phyloP scores from a whole-genome alignment of 1,284 basidiomycete genomes.

The Ustilago vetiveriae region DNA sequence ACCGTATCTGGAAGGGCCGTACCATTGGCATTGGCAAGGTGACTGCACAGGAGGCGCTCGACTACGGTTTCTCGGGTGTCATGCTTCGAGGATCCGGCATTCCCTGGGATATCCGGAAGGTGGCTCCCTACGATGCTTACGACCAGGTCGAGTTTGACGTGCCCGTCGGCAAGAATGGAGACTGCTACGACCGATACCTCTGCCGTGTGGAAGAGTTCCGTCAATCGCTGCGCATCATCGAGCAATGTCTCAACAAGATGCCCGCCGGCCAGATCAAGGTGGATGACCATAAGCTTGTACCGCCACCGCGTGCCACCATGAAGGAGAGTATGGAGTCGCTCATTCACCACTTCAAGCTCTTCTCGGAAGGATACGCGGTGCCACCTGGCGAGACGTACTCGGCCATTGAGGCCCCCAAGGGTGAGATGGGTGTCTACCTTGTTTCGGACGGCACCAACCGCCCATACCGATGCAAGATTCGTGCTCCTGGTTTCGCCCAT shows the following conservation, averaged over 20 bases:
- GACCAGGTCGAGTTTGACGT: constrained; percentile 98
- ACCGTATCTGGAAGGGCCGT: constrained; percentile 96
- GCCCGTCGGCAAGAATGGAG: constrained; percentile 93
- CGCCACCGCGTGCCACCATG: constrained; percentile 97
- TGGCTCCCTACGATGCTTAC: constrained; percentile 94
- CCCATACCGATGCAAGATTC: constrained; percentile 66
- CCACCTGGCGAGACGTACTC: constrained; percentile 96
- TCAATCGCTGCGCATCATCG: constrained; percentile 89
- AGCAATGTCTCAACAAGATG: constrained; percentile 91
- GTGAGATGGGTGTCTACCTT: constrained; percentile 79
- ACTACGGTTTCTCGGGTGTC: constrained; percentile 94
- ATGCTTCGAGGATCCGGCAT: constrained; percentile 95
- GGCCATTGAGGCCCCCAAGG: constrained; percentile 98
- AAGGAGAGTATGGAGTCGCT: constrained; percentile 97
- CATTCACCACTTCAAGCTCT: constrained; percentile 97
- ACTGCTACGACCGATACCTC: constrained; percentile 93
- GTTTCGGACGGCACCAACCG: constrained; percentile 66
- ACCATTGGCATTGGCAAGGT: constrained; percentile 91
- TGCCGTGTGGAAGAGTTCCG: constrained; percentile 98
- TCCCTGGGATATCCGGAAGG: constrained; percentile 91
- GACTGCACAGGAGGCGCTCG: constrained; percentile 88
- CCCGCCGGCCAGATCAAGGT: constrained; percentile 91
- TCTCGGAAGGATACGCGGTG: constrained; percentile 95
- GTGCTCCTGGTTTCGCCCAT: constrained; percentile 66
- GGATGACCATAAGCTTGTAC: constrained; percentile 96